Evolutionary conservation across 2,329 filamentous ascomycete genomes (phyloP).

Genomic region (Phymatotrichopsis omnivora): DNA sequence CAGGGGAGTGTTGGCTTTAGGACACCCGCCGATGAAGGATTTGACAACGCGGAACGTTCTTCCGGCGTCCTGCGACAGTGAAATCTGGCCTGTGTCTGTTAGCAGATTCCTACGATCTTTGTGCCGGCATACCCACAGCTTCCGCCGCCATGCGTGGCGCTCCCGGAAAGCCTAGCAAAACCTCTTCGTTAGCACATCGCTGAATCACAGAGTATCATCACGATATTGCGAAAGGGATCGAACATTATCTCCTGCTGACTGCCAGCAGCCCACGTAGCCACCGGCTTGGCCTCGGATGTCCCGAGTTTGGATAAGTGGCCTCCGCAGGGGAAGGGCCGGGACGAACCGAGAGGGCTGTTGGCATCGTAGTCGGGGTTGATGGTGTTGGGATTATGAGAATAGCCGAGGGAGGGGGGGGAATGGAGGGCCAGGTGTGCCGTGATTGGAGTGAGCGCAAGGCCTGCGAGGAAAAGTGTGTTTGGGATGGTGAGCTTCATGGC

Average conservation of each 20-base stretch:
- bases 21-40: conserved; percentile 50
- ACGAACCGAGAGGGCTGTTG: conserved; percentile 13
- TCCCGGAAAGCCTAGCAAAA: conserved; percentile 51
- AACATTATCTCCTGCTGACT: conserved; percentile 49
- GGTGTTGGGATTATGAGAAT: conserved; percentile 14
- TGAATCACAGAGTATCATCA: background rate
- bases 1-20: conserved; percentile 43
- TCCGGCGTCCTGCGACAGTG: conserved; percentile 63
- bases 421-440: conserved; percentile 18
- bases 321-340: conserved; percentile 44
- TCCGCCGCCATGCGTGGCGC: conserved; percentile 77
- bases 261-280: conserved; percentile 51
- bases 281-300: no score
- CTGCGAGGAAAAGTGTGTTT: no score
- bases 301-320: no score
- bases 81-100: no score
- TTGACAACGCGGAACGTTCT: conserved; percentile 59
- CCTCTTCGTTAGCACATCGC: background rate
- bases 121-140: no score
- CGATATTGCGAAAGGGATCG: background rate
- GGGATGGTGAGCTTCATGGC: no score
- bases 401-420: conserved; percentile 47
- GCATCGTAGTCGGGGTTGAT: conserved; percentile 38
- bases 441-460: no score
- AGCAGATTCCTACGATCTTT: no score